These are phyloP conservation scores for Balamuthia mandrillaris DNA, from an alignment of 208 protist species.

Conservation along the genomic window DNA sequence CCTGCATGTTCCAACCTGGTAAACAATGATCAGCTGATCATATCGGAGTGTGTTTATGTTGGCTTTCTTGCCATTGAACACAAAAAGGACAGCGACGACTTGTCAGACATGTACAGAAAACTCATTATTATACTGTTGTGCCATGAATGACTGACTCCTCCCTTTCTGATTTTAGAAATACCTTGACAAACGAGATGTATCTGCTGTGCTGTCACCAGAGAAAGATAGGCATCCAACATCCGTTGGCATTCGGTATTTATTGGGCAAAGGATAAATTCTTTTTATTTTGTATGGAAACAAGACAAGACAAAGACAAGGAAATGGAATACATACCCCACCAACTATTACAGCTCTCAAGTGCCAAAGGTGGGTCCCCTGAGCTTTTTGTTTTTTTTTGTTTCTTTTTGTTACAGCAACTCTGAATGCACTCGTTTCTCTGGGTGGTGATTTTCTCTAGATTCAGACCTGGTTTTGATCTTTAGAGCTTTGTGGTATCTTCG, in stretches of 20 bases:
- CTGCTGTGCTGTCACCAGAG: background rate
- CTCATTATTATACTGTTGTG: background rate
- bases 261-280: background rate
- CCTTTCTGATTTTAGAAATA: background rate
- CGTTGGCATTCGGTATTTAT: background rate
- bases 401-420: too few species aligned
- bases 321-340: background rate
- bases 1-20: background rate
- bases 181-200: background rate
- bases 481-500: background rate
- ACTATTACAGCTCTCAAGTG: background rate
- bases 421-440: background rate
- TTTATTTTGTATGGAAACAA: background rate
- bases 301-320: too few species aligned
- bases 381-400: too few species aligned
- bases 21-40: background rate
- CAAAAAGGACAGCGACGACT: background rate
- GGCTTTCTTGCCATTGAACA: background rate
- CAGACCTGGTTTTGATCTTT: background rate
- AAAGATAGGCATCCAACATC: background rate
- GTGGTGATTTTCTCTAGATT: background rate
- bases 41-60: background rate
- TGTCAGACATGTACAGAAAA: background rate
- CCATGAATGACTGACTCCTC: background rate
- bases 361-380: background rate